These are phyloP conservation scores for Coniferiporia weirii DNA, from an alignment of 1,284 basidiomycete genomes.

Conservation along the genomic window DNA sequence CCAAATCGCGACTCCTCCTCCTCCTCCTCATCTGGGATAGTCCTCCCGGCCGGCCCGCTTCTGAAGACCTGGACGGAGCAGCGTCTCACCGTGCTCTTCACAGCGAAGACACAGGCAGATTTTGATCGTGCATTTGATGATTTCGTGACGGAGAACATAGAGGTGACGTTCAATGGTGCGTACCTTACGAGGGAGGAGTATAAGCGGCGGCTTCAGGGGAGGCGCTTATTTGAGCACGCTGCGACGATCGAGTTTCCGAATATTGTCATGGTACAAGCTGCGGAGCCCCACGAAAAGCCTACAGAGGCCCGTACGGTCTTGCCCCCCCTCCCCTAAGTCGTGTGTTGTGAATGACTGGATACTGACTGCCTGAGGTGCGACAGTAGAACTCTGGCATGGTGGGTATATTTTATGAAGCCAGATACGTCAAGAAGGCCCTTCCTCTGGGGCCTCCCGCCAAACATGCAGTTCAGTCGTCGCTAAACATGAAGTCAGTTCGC, in stretches of 20 bases:
- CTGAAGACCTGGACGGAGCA: constrained; percentile 25
- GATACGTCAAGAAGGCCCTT: constrained; percentile 12
- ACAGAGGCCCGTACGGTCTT: not conserved
- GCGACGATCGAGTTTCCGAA: constrained; percentile 25
- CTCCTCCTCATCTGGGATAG: too few species aligned
- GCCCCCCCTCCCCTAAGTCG: too few species aligned
- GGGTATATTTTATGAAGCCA: constrained; percentile 14
- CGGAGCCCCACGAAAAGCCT: constrained; percentile 1
- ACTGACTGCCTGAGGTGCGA: not conserved
- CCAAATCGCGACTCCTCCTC: too few species aligned
- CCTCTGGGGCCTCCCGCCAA: constrained; percentile 6
- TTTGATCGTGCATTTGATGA: constrained; percentile 26
- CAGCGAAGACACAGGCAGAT: constrained; percentile 20
- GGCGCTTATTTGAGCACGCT: constrained; percentile 26
- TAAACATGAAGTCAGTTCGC: constrained; percentile 13
- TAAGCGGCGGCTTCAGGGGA: constrained; percentile 25
- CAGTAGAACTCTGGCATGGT: constrained; percentile 10
- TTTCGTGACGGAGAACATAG: constrained; percentile 25
- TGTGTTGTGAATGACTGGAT: not conserved
- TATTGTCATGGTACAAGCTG: constrained; percentile 2
- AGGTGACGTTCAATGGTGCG: constrained; percentile 29
- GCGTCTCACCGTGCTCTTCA: constrained; percentile 23
- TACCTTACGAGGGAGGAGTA: constrained; percentile 28
- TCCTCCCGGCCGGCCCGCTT: too few species aligned
- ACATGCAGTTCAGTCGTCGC: constrained; percentile 14